Evolutionary conservation across 768 basidiomycete species (phyloP).

Genomic region (Steccherinum ochraceum): DNA sequence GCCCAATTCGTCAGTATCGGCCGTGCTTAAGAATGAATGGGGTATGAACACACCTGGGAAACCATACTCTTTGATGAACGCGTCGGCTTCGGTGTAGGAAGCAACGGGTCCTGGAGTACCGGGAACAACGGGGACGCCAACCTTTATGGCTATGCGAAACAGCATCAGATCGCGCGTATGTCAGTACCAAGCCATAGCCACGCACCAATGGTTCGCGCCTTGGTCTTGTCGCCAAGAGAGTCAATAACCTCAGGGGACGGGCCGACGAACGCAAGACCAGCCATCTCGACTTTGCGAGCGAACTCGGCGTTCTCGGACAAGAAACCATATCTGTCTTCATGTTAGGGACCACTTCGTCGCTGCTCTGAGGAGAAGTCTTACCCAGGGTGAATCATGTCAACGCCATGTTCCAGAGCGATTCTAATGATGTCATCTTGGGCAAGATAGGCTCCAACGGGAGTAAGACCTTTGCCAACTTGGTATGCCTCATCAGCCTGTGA

Average conservation of each 20-base stretch:
- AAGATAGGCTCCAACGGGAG: constrained; percentile 95
- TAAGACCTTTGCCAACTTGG: constrained; percentile 93
- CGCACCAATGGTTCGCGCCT: constrained; percentile 83
- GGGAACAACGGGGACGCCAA: constrained; percentile 93
- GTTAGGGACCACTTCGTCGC: constrained; percentile 1
- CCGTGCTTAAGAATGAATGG: not conserved
- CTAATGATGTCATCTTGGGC: constrained; percentile 96
- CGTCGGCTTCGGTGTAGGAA: constrained; percentile 68
- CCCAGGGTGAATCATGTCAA: constrained; percentile 99
- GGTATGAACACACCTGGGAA: constrained; percentile 63
- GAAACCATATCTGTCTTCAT: constrained; percentile 80
- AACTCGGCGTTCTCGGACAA: constrained; percentile 95
- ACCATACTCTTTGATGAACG: constrained; percentile 93
- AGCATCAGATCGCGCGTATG: constrained; percentile 4
- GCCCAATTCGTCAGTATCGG: constrained; percentile 6
- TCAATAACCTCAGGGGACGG: constrained; percentile 96
- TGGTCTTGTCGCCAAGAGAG: constrained; percentile 97
- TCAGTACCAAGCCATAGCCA: too few relatives aligned
- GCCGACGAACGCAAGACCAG: constrained; percentile 95
- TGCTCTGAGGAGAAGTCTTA: constrained; percentile 26
- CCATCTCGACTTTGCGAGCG: constrained; percentile 96
- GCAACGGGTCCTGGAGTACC: constrained; percentile 95
- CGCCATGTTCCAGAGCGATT: constrained; percentile 95
- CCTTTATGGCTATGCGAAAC: constrained; percentile 61
- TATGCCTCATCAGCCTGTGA: constrained; percentile 94